Evolutionary conservation across 2,329 filamentous ascomycete genomes (phyloP).

Genomic region (Ceratocystis ficicola): DNA sequence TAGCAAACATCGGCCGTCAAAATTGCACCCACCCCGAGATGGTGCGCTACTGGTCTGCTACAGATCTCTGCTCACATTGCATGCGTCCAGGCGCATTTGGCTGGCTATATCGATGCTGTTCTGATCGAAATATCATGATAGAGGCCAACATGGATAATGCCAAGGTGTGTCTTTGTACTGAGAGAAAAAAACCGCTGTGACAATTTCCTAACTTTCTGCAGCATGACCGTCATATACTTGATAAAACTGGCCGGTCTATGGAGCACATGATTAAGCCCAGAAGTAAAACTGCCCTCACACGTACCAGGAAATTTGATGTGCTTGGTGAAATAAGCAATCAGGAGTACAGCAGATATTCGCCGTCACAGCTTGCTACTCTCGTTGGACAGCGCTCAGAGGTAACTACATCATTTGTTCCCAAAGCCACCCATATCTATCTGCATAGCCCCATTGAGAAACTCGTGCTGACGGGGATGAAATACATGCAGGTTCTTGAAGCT

Average conservation of each 20-base stretch:
- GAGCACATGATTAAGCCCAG: conserved; percentile 30
- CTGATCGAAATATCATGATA: conserved; percentile 43
- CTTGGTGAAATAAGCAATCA: conserved; percentile 35
- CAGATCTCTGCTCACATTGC: conserved; percentile 33
- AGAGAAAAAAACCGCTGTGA: background rate
- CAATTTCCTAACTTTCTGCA: conserved; percentile 5
- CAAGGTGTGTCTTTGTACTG: conserved; percentile 24
- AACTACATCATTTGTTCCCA: conserved; percentile 21
- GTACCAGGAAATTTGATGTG: conserved; percentile 35
- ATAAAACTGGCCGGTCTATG: conserved; percentile 30
- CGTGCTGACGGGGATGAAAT: conserved; percentile 24
- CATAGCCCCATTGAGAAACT: conserved; percentile 21
- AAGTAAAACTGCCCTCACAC: conserved; percentile 32
- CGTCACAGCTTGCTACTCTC: conserved; percentile 37
- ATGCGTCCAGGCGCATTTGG: conserved; percentile 44
- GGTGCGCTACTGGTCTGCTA: conserved; percentile 15
- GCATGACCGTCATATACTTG: conserved; percentile 28
- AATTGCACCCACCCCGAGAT: conserved; percentile 7
- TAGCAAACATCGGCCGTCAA: conserved; percentile 5
- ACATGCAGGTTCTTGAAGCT: conserved; percentile 25
- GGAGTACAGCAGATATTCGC: conserved; percentile 36
- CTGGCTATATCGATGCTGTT: conserved; percentile 62
- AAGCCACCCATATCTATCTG: conserved; percentile 9
- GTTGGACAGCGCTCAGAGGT: conserved; percentile 42
- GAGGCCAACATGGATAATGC: conserved; percentile 26